Conservation (phyloP, 805 yeast genomes). For the Starmerella potacharoeniae region DNA sequence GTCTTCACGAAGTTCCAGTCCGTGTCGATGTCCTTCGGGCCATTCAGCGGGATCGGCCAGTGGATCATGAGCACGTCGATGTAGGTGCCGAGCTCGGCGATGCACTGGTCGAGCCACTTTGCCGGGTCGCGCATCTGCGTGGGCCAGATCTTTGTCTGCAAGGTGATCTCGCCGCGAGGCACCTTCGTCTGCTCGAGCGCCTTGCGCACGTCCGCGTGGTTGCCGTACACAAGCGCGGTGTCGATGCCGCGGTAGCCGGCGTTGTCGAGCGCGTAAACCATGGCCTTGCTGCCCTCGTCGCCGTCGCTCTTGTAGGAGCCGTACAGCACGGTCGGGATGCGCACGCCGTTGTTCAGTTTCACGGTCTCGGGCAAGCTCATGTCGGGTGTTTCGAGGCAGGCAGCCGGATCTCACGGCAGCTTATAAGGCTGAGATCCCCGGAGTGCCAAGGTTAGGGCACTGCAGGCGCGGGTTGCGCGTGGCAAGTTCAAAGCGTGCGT, state of each 20-base stretch:
- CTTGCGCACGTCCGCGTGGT: constrained; percentile 54
- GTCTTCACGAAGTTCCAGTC: constrained; percentile 41
- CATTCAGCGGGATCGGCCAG: constrained; percentile 50
- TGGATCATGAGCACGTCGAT: constrained; percentile 71
- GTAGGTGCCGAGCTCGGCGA: constrained; percentile 54
- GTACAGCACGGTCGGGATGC: constrained; percentile 57
- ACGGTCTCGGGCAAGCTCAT: constrained; percentile 9
- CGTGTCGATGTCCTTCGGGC: constrained; percentile 24
- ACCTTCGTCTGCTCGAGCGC: constrained; percentile 31
- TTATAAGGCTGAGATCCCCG: background rate
- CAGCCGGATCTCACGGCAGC: background rate
- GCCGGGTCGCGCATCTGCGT: constrained; percentile 34
- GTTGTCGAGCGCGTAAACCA: constrained; percentile 40
- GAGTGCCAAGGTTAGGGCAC: background rate
- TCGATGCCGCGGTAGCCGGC: constrained; percentile 70
- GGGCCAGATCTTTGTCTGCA: constrained; percentile 54
- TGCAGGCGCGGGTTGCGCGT: background rate
- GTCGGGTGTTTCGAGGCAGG: background rate
- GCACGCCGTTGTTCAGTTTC: constrained; percentile 44
- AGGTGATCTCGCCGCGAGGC: constrained; percentile 51
- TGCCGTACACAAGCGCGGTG: constrained; percentile 57
- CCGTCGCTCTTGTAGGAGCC: constrained; percentile 62
- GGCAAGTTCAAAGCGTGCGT: background rate
- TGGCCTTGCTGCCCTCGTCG: constrained; percentile 45
- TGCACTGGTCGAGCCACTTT: constrained; percentile 46